Evolutionary conservation across 1,284 basidiomycete genomes (phyloP), one percentile per base, ranked within the genome.

Genomic region (Malassezia arunalokei): DNA sequence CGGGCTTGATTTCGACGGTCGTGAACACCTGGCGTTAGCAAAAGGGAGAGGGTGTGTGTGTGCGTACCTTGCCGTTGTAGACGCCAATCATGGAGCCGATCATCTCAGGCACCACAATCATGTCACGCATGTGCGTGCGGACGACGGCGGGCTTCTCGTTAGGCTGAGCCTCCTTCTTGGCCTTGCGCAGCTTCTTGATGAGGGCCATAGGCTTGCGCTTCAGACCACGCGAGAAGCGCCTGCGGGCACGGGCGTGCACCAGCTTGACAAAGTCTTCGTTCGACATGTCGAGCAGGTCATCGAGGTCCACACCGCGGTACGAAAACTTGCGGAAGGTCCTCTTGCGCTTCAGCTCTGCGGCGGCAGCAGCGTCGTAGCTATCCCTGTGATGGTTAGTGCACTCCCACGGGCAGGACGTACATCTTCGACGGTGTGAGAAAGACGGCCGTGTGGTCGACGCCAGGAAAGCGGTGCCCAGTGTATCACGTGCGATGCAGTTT

Each of bases 51-150:
- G 8, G n/a, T n/a, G 33, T 35, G 33, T 35, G 33, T 3, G 33
- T 3, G 45, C 52, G 17, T 59, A 87, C 85, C 82, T 91, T 91
- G 73, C 90, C 90, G 75, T 91, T 92, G 85, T 98, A 98, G 51
- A 73, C 59, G 44, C 69, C 67, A 50, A 65, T 59, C 49, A 70
- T 62, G 43, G 83, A 86, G 63, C 92, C 92, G 76, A 98, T 95
- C 94, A 99, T 98, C 81, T 99, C 92, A 53, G 92, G 94, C 60
- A 98, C 92, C 76, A 98, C 84, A 77, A 96, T 91, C 92, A 99
- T 98, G 80, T 98, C 85, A 75, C 92, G 89, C 67, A 98, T 81
- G 79, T 99, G 94, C 52, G 94, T 99, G 83, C 96, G 98, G 75
- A 99, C 90, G 66, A 90, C 86, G 51, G 87, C 82, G 60, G 94